Conservation (phyloP, 2,329 filamentous ascomycete genomes). For the Diaporthe ampelina region DNA sequence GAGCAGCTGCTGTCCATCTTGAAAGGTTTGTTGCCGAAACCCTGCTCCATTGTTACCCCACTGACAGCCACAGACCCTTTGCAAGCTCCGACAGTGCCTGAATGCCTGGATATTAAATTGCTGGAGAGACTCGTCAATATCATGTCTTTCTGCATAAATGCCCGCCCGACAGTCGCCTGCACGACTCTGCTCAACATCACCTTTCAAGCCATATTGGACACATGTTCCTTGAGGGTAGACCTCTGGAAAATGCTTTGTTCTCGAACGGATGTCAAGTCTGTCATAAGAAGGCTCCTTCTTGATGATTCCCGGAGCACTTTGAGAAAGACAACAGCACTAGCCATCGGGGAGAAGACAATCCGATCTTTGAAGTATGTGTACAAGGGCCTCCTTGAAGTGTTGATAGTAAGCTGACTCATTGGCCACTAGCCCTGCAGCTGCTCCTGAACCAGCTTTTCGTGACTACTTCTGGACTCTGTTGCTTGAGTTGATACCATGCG, state of each 20-base stretch:
- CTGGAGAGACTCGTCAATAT: constrained; percentile 51
- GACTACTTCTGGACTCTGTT: constrained; percentile 64
- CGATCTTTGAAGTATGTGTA: constrained; percentile 35
- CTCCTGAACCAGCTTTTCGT: constrained; percentile 56
- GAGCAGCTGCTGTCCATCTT: constrained; percentile 69
- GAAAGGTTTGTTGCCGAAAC: constrained; percentile 57
- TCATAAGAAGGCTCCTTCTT: constrained; percentile 55
- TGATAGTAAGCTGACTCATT: constrained; percentile 29
- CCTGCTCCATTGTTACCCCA: neutral
- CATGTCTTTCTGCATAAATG: constrained; percentile 44
- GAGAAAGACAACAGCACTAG: constrained; percentile 52
- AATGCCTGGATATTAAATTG: constrained; percentile 47
- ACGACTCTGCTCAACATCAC: constrained; percentile 52
- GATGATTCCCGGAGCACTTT: constrained; percentile 53
- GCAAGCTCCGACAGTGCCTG: constrained; percentile 40
- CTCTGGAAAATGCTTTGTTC: constrained; percentile 57
- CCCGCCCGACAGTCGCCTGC: constrained; percentile 46
- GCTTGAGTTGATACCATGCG: constrained; percentile 54
- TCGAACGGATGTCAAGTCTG: constrained; percentile 45
- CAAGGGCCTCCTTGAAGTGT: constrained; percentile 16
- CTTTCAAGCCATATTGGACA: constrained; percentile 57
- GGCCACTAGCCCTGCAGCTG: constrained; percentile 45
- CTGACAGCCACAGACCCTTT: constrained; percentile 39
- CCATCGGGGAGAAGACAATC: constrained; percentile 51
- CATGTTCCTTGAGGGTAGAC: constrained; percentile 52